phyloP scores from a whole-genome alignment of 2,329 filamentous ascomycete species.

The Fusarium hainanense region DNA sequence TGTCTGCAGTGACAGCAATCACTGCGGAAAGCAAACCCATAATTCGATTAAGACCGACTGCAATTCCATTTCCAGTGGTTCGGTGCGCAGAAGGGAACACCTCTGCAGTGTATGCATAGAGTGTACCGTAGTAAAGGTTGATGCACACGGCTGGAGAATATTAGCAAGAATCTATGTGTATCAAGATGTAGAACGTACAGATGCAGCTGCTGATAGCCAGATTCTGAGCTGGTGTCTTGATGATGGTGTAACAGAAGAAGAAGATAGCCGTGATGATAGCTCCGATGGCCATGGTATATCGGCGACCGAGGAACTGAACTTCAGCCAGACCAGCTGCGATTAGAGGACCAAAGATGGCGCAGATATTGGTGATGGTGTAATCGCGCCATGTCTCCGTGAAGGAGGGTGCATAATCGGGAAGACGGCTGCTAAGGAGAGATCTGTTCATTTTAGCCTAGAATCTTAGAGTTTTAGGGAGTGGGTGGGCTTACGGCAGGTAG shows the following conservation, averaged over 20 bases:
- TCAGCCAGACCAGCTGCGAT: conserved; percentile 76
- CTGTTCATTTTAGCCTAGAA: neutral
- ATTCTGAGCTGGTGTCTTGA: conserved; percentile 25
- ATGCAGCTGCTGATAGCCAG: conserved; percentile 22
- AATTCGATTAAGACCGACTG: conserved; percentile 75
- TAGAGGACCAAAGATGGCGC: conserved; percentile 71
- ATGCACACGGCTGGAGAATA: conserved; percentile 63
- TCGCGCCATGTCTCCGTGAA: conserved; percentile 20
- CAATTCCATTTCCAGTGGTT: conserved; percentile 79
- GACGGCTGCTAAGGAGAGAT: conserved; percentile 5
- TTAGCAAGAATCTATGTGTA: accelerated
- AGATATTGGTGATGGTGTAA: conserved; percentile 69
- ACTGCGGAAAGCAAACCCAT: conserved; percentile 80
- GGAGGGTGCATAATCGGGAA: conserved; percentile 1
- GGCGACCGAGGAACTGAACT: conserved; percentile 12
- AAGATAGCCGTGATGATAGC: conserved; percentile 14
- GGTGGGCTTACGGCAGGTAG: conserved; percentile 67
- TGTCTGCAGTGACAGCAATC: conserved; percentile 71
- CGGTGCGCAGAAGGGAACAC: conserved; percentile 75
- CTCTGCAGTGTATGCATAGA: conserved; percentile 73
- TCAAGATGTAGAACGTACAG: accelerated
- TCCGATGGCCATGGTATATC: conserved; percentile 24
- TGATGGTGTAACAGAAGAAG: conserved; percentile 21
- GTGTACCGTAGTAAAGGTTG: conserved; percentile 78
- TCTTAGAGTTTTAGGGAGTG: accelerated